Base-by-base conservation (phyloP, 225 moss, liverwort and hornwort species). In the Rhytidiadelphus loreus region DNA sequence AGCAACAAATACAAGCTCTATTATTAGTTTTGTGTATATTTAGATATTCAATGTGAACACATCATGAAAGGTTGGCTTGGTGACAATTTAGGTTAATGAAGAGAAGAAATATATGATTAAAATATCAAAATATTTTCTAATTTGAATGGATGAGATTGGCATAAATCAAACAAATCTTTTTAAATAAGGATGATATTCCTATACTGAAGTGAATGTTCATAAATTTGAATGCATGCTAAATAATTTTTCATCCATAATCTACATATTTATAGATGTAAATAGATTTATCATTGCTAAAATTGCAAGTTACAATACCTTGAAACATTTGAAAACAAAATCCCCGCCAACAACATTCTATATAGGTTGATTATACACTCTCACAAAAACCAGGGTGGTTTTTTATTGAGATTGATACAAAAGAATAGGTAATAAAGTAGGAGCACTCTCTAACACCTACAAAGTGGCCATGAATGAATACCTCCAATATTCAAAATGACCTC, bases 371-470 rank as follows among this genome's bases (percentile, higher is more conserved):
- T 26, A 15, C 25, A 70, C 1, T 70, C 5, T 43, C 0, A 0
- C 1, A 9, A 16, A 9, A 9, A 26, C 3, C 8, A 43, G 5
- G 2, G 5, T 25, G 26, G 1, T 6, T 24, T 20, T 66, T 69
- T 4, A 24, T 13, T 22, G 7, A n/a, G 2, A n/a, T 0, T 68
- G 7, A n/a, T 12, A 13, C 4, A n/a, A 0, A 39, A 39, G 7
- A 39, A 7, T 39, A n/a, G 2, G 12, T 39, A 23, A 8, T 13
- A 69, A 39, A 8, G 13, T 23, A 24, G 8, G 4, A 69, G 1
- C 26, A 60, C 11, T 60, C 26, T 7, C 5, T 7, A 2, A 29
- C 7, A 13, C 13, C 29, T 61, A 61, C 29, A 61, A 59, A 14
- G 15, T 61, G 15, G 61, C 3, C 1, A 0, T 35, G 2, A 70